Evolutionary conservation across 176 grass and related monocot genomes (phyloP).

Genomic region (Luzula sylvatica): DNA sequence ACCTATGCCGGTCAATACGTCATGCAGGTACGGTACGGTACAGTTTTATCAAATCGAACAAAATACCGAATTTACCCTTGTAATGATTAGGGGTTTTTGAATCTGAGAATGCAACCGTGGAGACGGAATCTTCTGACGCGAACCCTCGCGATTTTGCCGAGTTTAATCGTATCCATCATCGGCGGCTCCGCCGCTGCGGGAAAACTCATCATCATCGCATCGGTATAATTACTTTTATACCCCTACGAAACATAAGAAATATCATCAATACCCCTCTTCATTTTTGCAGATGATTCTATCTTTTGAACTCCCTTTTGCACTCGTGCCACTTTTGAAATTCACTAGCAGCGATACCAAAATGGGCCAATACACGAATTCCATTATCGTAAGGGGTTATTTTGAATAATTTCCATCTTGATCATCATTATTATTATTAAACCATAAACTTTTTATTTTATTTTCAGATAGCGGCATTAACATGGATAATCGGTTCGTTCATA

Average conservation of each 20-base stretch:
- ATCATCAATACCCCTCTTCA: no score
- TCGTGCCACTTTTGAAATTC: conserved; percentile 91
- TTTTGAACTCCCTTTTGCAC: conserved; percentile 93
- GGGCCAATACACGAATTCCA: conserved; percentile 68
- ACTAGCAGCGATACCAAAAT: conserved; percentile 92
- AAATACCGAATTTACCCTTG: neutral
- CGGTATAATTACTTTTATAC: conserved; percentile 32
- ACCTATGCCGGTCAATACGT: conserved; percentile 97
- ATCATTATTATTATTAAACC: neutral
- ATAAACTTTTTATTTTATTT: neutral
- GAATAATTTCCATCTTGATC: no score
- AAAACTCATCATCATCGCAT: conserved; percentile 93
- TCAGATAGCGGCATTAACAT: conserved; percentile 65
- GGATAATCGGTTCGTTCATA: conserved; percentile 60
- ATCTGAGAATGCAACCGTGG: conserved; percentile 92
- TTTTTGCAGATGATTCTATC: conserved; percentile 89
- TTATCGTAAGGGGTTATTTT: conserved; percentile 33
- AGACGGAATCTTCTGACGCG: conserved; percentile 77
- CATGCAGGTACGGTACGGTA: conserved; percentile 63
- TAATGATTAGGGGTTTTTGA: conserved; percentile 66
- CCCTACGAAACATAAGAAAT: neutral
- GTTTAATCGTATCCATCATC: conserved; percentile 74
- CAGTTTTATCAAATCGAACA: neutral
- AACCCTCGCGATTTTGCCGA: conserved; percentile 89
- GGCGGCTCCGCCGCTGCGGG: conserved; percentile 92